These are phyloP conservation scores for Beauveria sp. DNA, from an alignment of 2,329 filamentous ascomycete species.

Conservation along the genomic window DNA sequence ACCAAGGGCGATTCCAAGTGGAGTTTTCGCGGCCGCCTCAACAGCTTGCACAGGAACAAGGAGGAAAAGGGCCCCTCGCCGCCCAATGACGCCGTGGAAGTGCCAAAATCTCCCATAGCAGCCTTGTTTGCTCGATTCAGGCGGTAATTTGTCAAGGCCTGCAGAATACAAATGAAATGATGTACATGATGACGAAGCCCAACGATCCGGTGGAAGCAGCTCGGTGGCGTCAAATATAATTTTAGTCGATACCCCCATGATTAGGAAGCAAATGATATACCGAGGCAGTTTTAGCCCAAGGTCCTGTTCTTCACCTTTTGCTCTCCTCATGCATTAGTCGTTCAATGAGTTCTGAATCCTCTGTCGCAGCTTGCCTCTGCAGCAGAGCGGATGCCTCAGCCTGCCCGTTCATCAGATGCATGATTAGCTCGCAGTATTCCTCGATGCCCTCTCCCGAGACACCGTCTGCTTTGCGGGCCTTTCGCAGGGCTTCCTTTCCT, in stretches of 20 bases:
- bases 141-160: slow-evolving; percentile 19
- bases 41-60: slow-evolving; percentile 23
- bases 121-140: slow-evolving; percentile 39
- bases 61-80: slow-evolving; percentile 19
- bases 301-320: slow-evolving; percentile 16
- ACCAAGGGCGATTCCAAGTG: slow-evolving; percentile 40
- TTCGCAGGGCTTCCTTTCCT: slow-evolving; percentile 46
- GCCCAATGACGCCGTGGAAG: slow-evolving; percentile 7
- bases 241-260: slow-evolving; percentile 7
- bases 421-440: slow-evolving; percentile 52
- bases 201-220: background rate
- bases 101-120: slow-evolving; percentile 26
- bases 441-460: slow-evolving; percentile 51
- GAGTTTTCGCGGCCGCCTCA: slow-evolving; percentile 36
- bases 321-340: slow-evolving; percentile 39
- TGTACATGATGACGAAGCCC: slow-evolving; percentile 4
- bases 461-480: slow-evolving; percentile 40
- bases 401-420: slow-evolving; percentile 36
- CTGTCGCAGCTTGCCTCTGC: slow-evolving; percentile 36
- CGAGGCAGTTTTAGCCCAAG: background rate
- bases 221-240: background rate
- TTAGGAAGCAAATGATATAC: slow-evolving; percentile 6
- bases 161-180: slow-evolving; percentile 1
- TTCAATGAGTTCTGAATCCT: slow-evolving; percentile 43
- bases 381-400: slow-evolving; percentile 30